Percentiles rank a stretch among this genome's conserved stretches.
Conservation (phyloP, 345 rosid species). For the Euphorbia lathyris region DNA sequence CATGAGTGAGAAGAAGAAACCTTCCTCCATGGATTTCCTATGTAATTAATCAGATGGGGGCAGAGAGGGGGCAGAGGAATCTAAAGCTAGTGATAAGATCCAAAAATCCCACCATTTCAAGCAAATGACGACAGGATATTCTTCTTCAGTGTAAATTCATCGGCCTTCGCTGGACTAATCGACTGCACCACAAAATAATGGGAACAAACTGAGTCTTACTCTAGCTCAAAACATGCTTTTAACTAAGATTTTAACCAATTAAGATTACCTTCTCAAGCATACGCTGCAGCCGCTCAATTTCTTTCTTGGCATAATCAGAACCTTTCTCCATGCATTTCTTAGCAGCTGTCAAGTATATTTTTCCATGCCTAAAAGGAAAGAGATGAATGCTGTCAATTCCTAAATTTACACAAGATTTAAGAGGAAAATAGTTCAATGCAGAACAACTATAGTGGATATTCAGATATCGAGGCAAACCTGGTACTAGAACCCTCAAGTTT, state of each 20-base stretch:
- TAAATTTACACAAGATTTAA: neutral
- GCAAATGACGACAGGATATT: slow-evolving; percentile 54
- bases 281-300: slow-evolving; percentile 73
- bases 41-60: neutral
- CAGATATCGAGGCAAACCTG: slow-evolving; percentile 37
- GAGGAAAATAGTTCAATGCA: neutral
- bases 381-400: neutral
- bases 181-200: slow-evolving; percentile 47
- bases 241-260: neutral
- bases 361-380: slow-evolving; percentile 54
- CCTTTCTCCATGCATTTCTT: slow-evolving; percentile 77
- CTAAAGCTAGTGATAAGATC: slow-evolving; percentile 1
- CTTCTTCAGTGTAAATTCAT: slow-evolving; percentile 77
- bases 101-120: slow-evolving; percentile 18
- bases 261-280: slow-evolving; percentile 68
- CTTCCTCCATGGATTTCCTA: neutral
- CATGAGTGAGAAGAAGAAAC: slow-evolving; percentile 9
- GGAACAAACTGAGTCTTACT: neutral
- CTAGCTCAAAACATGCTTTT: neutral
- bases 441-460: neutral
- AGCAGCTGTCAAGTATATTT: slow-evolving; percentile 75
- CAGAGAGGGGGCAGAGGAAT: neutral
- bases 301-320: slow-evolving; percentile 69
- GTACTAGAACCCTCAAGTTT: slow-evolving; percentile 63
- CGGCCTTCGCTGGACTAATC: slow-evolving; percentile 78